Percentiles rank a stretch among this genome's conserved stretches.
These are phyloP conservation scores for Ramalina peruviana DNA, from an alignment of 495 filamentous ascomycete species.

Conservation along the genomic window DNA sequence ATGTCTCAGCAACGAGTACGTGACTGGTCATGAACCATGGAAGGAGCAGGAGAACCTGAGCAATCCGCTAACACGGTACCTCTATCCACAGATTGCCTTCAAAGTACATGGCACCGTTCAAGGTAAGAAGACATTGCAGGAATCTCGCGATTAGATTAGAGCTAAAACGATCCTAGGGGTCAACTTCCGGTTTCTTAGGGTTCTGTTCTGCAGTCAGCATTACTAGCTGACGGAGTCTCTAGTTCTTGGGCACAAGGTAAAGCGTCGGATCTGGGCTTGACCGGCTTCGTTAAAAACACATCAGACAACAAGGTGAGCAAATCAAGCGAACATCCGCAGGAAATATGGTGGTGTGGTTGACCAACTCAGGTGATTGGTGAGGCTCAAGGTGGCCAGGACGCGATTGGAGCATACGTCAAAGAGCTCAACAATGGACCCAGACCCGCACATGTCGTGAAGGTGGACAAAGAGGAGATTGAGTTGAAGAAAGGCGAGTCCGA, in stretches of 20 bases:
- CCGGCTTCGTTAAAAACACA: constrained; percentile 70
- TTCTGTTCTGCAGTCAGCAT: constrained; percentile 1
- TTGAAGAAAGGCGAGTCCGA: constrained; percentile 45
- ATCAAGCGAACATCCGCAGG: neutral
- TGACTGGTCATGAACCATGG: neutral
- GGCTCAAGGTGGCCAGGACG: constrained; percentile 57
- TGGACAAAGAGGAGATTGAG: constrained; percentile 47
- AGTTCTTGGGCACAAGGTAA: constrained; percentile 61
- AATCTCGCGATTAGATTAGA: neutral
- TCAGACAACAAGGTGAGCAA: constrained; percentile 47
- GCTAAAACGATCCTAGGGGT: constrained; percentile 36
- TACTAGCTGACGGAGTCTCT: constrained; percentile 3
- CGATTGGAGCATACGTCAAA: constrained; percentile 54
- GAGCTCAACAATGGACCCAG: constrained; percentile 53
- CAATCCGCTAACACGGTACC: neutral
- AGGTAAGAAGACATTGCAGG: constrained; percentile 21
- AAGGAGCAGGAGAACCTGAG: neutral
- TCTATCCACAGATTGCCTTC: constrained; percentile 29
- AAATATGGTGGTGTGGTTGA: neutral
- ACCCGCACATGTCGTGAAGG: constrained; percentile 14
- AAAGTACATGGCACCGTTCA: constrained; percentile 39
- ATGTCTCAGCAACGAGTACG: constrained; percentile 12
- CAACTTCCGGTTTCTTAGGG: constrained; percentile 45
- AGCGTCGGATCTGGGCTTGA: constrained; percentile 49
- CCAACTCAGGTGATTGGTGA: constrained; percentile 67